Evolutionary conservation across 164 flowering plant species (phyloP), one percentile per base, ranked within the genome.

Genomic region (Nymphaea colorata): DNA sequence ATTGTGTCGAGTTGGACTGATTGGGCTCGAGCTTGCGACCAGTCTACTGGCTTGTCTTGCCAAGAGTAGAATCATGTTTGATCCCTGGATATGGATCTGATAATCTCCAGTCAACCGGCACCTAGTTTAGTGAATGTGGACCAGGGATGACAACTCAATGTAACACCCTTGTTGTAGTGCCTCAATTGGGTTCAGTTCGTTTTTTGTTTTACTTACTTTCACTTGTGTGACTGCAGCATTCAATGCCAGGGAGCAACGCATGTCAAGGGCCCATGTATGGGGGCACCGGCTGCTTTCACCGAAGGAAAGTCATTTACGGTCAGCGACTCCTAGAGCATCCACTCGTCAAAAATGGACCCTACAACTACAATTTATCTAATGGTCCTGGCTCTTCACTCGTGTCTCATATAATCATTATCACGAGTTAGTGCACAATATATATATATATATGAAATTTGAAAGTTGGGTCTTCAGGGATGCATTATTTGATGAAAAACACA

Each of bases 221-320:
- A n/a, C n/a, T n/a, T n/a, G n/a, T 45, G 51, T 4, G 51, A n/a
- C n/a, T 8, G 51, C 8, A 45, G 51, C 8, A 45, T 45, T 8
- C 8, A 8, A 45, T 45, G 7, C 68, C 43, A 0, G 90, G 93
- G 44, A 15, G 79, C 0, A 68, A 44, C 1, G 88, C 86, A 69
- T 65, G 81, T 62, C 87, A 84, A 79, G 93, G 90, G 44, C 69
- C 79, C 0, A 5, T 74, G 10, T 85, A 87, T 55, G 62, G 12
- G 3, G 93, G 93, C 41, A 80, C 86, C 0, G 85, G 85, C 6
- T 81, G 87, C 64, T 77, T 87, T 59, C 90, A 84, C 62, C 71
- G 82, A 65, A 66, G 90, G 73, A 79, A 83, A 67, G 77, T 84
- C 12, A 79, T 85, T 4, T 86, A 85, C 57, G 93, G 90, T 5